Evolutionary conservation across 768 basidiomycete species (phyloP), one percentile per base, ranked within the genome.

Genomic region (Phaffia tasmanica): DNA sequence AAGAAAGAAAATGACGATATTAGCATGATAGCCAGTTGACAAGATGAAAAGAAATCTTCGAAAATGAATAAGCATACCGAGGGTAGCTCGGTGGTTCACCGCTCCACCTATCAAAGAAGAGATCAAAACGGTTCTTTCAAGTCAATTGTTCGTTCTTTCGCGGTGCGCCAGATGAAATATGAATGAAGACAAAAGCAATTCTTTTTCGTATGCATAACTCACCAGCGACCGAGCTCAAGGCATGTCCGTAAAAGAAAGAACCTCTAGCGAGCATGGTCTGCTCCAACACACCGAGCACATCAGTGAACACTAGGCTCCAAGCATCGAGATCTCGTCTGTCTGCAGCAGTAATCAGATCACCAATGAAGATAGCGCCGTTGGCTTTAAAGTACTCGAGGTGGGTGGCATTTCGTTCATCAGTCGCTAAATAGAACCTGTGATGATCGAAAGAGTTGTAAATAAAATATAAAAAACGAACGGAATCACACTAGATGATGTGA

Each of bases 231-330:
- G 47, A 46, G 27, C 35, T 61, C 46, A 61, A 25, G 8, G 59
- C 59, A 49, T 61, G 59, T 4, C 76, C 79, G 14, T 80, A 77
- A 68, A 80, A 80, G 66, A 74, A 79, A 0, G 74, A 73, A 14
- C 74, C 71, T 14, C 72, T 71, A 0, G 76, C 69, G 67, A 80
- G 70, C 63, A 77, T 62, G 27, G 75, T 72, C 71, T 81, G 81
- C 64, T 81, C 80, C 47, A 80, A 74, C 42, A 81, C 73, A 16
- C 76, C 79, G 27, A 78, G 69, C 32, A 81, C 72, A 63, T 81
- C 81, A 48, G 78, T 79, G 67, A 81, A 23, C 64, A 81, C 67
- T 58, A 81, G 69, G 21, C 76, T 71, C 81, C 81, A 81, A 19
- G 79, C 79, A 35, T 77, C 75, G 15, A 64, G 23, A 32, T 68